A percentile compares a stretch with the other conserved stretches of the same genome.
phyloP scores from a whole-genome alignment of 2,329 filamentous ascomycete species.

The Endothia cerciana region DNA sequence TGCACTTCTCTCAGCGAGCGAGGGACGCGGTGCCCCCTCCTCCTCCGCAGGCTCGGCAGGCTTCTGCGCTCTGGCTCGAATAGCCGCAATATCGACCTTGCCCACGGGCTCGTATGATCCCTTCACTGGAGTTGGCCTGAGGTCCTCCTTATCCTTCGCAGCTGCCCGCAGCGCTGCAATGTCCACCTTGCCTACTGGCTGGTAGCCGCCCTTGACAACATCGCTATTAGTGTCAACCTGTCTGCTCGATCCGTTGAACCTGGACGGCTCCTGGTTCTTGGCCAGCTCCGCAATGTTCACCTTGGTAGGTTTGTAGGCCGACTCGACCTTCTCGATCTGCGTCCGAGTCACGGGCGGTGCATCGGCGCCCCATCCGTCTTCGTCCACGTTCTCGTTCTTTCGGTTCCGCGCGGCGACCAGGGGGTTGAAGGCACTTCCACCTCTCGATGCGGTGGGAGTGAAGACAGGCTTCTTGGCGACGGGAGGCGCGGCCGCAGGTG shows the following conservation, averaged over 20 bases:
- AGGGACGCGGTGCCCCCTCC: constrained; percentile 52
- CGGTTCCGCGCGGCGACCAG: constrained; percentile 67
- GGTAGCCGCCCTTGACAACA: constrained; percentile 84
- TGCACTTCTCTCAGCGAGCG: constrained; percentile 74
- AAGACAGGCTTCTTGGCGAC: constrained; percentile 90
- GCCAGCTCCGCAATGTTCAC: constrained; percentile 89
- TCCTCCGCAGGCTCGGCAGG: constrained; percentile 49
- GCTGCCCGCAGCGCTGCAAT: constrained; percentile 85
- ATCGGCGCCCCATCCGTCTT: constrained; percentile 93
- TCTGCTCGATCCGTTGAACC: constrained; percentile 54
- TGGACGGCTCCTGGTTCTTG: constrained; percentile 68
- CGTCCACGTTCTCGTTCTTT: constrained; percentile 65
- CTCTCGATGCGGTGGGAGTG: constrained; percentile 68
- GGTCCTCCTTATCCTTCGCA: constrained; percentile 71
- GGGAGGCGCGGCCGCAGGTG: constrained; percentile 66
- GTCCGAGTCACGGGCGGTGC: constrained; percentile 87
- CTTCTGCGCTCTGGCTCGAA: constrained; percentile 80
- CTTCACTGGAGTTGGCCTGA: constrained; percentile 83
- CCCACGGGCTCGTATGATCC: constrained; percentile 93
- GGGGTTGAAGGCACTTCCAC: constrained; percentile 65
- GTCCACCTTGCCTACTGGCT: constrained; percentile 96
- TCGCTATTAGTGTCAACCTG: constrained; percentile 55
- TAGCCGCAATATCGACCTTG: constrained; percentile 96
- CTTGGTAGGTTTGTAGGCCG: constrained; percentile 93
- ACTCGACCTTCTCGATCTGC: constrained; percentile 86